phyloP scores from a whole-genome alignment of 208 protist genomes.

The Trypanosoma scelopori region DNA sequence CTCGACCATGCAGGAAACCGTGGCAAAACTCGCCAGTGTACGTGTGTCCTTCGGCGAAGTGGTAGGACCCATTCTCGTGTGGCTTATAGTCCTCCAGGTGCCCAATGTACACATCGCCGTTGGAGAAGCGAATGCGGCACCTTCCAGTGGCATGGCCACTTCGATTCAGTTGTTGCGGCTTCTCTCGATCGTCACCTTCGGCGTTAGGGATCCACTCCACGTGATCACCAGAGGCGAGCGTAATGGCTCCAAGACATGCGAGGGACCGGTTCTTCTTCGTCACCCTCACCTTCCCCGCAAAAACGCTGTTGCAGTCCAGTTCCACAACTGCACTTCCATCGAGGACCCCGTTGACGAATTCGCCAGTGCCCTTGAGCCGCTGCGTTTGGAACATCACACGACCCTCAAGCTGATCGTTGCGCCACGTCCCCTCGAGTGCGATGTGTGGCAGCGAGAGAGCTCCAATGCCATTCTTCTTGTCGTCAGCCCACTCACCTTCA shows the following conservation, averaged over 20 bases:
- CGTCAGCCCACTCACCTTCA: conserved; percentile 48
- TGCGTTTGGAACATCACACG: conserved; percentile 34
- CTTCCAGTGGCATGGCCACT: conserved; percentile 30
- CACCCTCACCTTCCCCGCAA: conserved; percentile 42
- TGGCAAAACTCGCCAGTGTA: conserved; percentile 50
- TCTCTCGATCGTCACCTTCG: neutral
- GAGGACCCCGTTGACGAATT: conserved; percentile 17
- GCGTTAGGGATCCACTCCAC: conserved; percentile 46
- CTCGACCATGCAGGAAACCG: conserved; percentile 53
- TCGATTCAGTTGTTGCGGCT: neutral
- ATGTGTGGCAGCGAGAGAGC: conserved; percentile 45
- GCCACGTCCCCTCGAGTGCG: conserved; percentile 58
- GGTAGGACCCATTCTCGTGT: conserved; percentile 60
- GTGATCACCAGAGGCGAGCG: conserved; percentile 44
- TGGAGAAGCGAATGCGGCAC: conserved; percentile 52
- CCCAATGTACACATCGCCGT: conserved; percentile 69
- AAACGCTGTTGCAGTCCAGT: conserved; percentile 44
- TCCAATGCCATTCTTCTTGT: conserved; percentile 49
- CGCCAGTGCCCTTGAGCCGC: conserved; percentile 21
- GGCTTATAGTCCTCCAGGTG: conserved; percentile 44
- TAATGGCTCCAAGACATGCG: conserved; percentile 31
- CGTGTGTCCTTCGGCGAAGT: conserved; percentile 43
- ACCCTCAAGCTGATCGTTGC: conserved; percentile 35
- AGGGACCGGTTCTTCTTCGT: conserved; percentile 22
- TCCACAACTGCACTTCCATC: conserved; percentile 46